Base-by-base conservation (phyloP, 2,329 filamentous ascomycete species). In the Stylonectria norvegica region DNA sequence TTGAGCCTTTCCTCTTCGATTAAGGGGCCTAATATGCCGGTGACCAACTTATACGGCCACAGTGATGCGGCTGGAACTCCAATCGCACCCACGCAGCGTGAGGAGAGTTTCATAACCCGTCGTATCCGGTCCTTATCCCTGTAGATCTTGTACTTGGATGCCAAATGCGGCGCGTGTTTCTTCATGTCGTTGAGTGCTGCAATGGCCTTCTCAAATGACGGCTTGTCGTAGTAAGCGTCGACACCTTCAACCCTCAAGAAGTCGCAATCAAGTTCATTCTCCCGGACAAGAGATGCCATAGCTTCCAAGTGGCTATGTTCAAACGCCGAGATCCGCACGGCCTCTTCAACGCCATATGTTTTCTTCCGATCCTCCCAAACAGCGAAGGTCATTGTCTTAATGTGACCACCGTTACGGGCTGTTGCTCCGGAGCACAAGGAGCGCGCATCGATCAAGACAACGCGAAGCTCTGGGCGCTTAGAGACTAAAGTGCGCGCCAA, bases 331-430 rank as follows among this genome's bases (percentile, higher is more conserved):
- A 59, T 43, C 14, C 46, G 43, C 3, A 60, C 40, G 5, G 48
- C 56, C 30, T 57, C 56, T 23, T 58, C 49, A 20, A 58, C 52
- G 2, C 56, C 56, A 32, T 42, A 50, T 1, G 28, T 20, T 2
- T 48, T 16, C 5, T 42, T 40, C 5, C 43, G 20, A 12, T 40
- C 38, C n/a, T 32, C 27, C 50, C 30, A 43, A 31, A 35, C 48
- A 44, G 22, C 22, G 16, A 56, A 59, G 4, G 29, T 18, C 33
- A 42, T 48, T 6, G 38, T 36, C 16, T 48, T 48, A 17, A 35
- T 36, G 35, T 65, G 62, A 3, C 63, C 62, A 10, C 65, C 65
- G 46, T 68, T 68, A 15, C 65, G 52, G 2, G 59, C 64, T 5
- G 61, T 62, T 5, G 64, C 64, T 3, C 58, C 63, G 10, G 61